phyloP scores from a whole-genome alignment of 1,284 basidiomycete genomes.

The Irpex rosettiformis region DNA sequence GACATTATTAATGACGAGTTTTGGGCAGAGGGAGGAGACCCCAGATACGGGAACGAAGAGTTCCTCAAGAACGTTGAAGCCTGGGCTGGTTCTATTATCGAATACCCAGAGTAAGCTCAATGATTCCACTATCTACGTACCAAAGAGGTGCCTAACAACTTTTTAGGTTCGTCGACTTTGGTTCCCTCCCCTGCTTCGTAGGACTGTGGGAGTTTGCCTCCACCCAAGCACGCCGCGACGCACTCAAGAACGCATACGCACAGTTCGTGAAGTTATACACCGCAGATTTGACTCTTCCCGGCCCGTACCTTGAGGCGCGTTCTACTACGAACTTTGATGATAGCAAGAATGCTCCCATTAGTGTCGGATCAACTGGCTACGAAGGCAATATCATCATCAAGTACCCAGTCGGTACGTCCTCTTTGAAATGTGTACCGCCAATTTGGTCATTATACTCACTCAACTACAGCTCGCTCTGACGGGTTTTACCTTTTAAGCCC shows the following conservation, averaged over 20 bases:
- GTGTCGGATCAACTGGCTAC: neutral
- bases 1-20: neutral
- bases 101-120: conserved; percentile 2
- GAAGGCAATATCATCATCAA: neutral
- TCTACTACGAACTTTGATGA: neutral
- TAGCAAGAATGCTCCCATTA: neutral
- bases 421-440: neutral
- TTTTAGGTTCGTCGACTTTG: conserved; percentile 5
- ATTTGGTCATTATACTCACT: neutral
- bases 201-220: conserved; percentile 3
- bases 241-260: neutral
- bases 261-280: neutral
- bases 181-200: neutral
- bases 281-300: neutral
- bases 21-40: conserved; percentile 3
- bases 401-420: neutral
- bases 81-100: conserved; percentile 2
- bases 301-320: neutral
- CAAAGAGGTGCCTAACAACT: neutral
- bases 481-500: neutral
- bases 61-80: conserved; percentile 1
- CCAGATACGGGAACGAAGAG: conserved; percentile 5
- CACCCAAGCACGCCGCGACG: neutral
- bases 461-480: neutral
- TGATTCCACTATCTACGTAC: neutral